Base-by-base conservation (phyloP, 495 filamentous ascomycete genomes). In the Penicillium robsamsonii region DNA sequence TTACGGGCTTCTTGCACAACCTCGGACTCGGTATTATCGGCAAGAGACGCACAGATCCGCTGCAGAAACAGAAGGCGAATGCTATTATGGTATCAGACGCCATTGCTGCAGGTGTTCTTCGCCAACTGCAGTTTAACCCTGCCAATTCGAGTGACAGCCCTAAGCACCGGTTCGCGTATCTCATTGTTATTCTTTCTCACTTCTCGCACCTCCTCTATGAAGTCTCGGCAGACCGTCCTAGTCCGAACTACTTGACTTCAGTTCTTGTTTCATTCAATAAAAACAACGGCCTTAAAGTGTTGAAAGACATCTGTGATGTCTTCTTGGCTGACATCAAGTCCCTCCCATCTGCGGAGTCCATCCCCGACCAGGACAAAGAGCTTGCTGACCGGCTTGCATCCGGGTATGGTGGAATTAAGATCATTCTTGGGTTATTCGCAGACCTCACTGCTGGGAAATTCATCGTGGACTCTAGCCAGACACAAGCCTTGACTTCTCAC, bases 241-340 rank as follows among this genome's bases (percentile, higher is more conserved):
- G 70, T n/a, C 70, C 81, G 4, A 85, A 88, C 58, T 83, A 89
- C 29, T 81, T 96, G 43, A 89, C 89, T 8, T 79, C 92, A 15
- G 87, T 96, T 30, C 69, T 97, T 31, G 81, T 92, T 58, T 86
- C 89, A 15, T 97, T 97, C 75, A 94, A 92, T 69, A 85, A 88
- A 45, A 78, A 80, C 49, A 83, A 85, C 40, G 94, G 94, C 2
- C 76, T 98, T 38, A 81, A 84, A 30, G 75, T 82, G 17, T 73
- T 97, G 29, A 91, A 88, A 54, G 74, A 81, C 5, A 85, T 93
- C 58, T 83, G 96, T 18, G 76, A 86, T 45, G 75, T 75, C n/a
- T 92, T 95, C 62, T 83, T 87, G 59, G 72, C 81, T 1, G 86
- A 89, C 53, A 84, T 93, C 55, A 79, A 80, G 41, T 60, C 69